A percentile compares a stretch with the other conserved stretches of the same genome.
These are phyloP conservation scores for Articulospora tetracladia DNA, from an alignment of 495 filamentous ascomycete species.

Conservation along the genomic window DNA sequence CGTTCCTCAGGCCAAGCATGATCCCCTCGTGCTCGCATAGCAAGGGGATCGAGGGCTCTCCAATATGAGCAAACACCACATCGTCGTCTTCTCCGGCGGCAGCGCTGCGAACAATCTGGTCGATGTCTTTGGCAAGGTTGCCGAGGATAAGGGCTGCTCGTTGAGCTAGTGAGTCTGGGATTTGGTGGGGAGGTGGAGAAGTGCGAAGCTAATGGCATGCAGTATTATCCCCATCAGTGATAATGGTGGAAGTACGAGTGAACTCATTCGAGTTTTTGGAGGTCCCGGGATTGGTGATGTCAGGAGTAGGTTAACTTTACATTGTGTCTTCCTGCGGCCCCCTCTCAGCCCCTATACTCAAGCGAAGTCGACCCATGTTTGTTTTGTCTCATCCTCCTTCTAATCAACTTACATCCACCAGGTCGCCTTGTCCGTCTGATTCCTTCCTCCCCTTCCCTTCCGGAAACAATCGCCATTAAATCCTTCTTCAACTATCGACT, in stretches of 20 bases:
- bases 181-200: slow-evolving; percentile 10
- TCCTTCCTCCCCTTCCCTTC: slow-evolving; percentile 53
- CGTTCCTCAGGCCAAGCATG: background rate
- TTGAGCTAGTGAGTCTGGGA: slow-evolving; percentile 60
- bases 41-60: background rate
- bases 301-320: slow-evolving; percentile 58
- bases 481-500: slow-evolving; percentile 84
- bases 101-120: slow-evolving; percentile 93
- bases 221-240: slow-evolving; percentile 89
- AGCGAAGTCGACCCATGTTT: too few species aligned
- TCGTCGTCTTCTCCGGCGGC: slow-evolving; percentile 84
- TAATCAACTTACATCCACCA: slow-evolving; percentile 26
- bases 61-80: slow-evolving; percentile 32
- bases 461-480: slow-evolving; percentile 70
- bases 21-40: background rate
- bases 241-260: slow-evolving; percentile 89
- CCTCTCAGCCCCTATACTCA: background rate
- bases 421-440: slow-evolving; percentile 89
- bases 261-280: slow-evolving; percentile 88
- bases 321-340: background rate
- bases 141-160: slow-evolving; percentile 62
- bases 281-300: slow-evolving; percentile 92
- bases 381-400: background rate
- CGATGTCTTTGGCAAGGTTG: slow-evolving; percentile 77
- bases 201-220: slow-evolving; percentile 12